These are phyloP conservation scores for Eryngium alpinum DNA, from an alignment of 140 eudicot genomes.

Conservation along the genomic window DNA sequence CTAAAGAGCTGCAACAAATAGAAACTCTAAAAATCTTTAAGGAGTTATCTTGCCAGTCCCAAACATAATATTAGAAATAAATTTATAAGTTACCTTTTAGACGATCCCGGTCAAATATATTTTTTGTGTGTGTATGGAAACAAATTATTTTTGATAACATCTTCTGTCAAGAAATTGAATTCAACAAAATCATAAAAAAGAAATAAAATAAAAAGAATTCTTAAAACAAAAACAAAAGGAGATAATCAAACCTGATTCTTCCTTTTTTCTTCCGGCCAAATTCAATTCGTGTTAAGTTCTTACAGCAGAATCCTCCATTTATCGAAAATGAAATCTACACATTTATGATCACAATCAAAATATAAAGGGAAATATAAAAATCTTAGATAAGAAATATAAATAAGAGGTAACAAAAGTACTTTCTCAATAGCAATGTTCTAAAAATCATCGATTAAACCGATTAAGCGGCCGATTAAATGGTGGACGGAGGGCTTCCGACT, in stretches of 20 bases:
- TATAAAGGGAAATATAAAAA: neutral
- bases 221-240: neutral
- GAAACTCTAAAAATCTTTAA: neutral
- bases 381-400: neutral
- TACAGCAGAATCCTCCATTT: neutral
- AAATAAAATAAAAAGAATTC: neutral
- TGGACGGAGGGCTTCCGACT: no score
- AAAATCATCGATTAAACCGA: no score
- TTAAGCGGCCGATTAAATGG: no score
- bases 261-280: constrained; percentile 2
- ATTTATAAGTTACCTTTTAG: constrained; percentile 47
- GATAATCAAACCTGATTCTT: constrained; percentile 1
- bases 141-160: neutral
- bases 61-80: neutral
- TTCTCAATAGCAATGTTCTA: neutral
- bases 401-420: neutral
- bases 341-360: neutral
- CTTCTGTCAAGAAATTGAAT: neutral
- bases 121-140: neutral
- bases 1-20: neutral
- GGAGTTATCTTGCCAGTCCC: neutral
- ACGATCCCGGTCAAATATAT: constrained; percentile 88
- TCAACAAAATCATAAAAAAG: neutral
- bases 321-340: neutral
- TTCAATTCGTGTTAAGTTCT: constrained; percentile 2